A percentile compares a stretch with the other conserved stretches of the same genome.
These are phyloP conservation scores for Chaetomiaceae sp. DNA, from an alignment of 2,329 filamentous ascomycete genomes.

Conservation along the genomic window DNA sequence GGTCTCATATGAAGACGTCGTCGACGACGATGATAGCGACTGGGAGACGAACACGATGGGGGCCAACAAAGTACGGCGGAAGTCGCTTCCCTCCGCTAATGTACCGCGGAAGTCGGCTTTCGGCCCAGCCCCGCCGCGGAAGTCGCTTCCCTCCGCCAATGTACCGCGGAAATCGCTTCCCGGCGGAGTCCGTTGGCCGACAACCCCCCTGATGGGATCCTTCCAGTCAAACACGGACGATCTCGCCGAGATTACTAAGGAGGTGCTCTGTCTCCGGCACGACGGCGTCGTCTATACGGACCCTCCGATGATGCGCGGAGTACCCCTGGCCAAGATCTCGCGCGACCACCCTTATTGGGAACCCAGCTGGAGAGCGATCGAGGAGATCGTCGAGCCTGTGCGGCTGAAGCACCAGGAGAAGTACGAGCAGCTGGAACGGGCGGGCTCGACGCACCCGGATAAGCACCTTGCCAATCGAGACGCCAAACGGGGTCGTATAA, in stretches of 20 bases:
- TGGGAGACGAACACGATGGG: neutral
- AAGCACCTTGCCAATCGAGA: constrained; percentile 53
- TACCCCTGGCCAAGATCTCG: constrained; percentile 49
- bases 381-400: constrained; percentile 38
- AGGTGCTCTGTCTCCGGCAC: constrained; percentile 42
- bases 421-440: constrained; percentile 34
- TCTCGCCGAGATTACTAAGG: constrained; percentile 41
- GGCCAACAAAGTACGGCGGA: constrained; percentile 7
- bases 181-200: too few species aligned
- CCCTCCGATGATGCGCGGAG: constrained; percentile 48
- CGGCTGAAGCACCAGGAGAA: constrained; percentile 47
- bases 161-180: constrained; percentile 13
- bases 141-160: constrained; percentile 17
- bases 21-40: neutral
- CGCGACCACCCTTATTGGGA: constrained; percentile 53
- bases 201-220: constrained; percentile 12
- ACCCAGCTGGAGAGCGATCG: constrained; percentile 45
- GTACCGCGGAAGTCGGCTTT: constrained; percentile 8
- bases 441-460: constrained; percentile 36
- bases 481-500: constrained; percentile 49
- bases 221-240: constrained; percentile 13
- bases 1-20: neutral
- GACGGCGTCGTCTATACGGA: constrained; percentile 47
- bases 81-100: constrained; percentile 1
- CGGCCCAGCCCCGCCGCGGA: constrained; percentile 6